phyloP scores from a whole-genome alignment of 805 yeast genomes.

The Starmerella sp. region DNA sequence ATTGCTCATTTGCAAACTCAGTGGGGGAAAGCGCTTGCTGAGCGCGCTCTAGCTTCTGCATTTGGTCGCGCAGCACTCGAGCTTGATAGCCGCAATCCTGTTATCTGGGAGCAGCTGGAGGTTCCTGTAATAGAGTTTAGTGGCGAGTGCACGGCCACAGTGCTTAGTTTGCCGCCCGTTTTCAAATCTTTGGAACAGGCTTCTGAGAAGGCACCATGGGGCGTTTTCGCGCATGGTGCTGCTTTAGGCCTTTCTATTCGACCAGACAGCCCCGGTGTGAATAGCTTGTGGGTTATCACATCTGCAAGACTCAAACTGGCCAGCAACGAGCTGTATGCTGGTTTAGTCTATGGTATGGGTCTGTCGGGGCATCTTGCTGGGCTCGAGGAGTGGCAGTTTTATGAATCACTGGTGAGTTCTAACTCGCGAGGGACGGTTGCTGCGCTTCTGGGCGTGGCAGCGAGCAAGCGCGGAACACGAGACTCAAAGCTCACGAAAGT shows the following conservation, averaged over 20 bases:
- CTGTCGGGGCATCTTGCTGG: slow-evolving; percentile 74
- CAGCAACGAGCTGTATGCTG: slow-evolving; percentile 77
- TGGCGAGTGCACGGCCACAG: slow-evolving; percentile 16
- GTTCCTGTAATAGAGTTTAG: slow-evolving; percentile 63
- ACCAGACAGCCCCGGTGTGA: slow-evolving; percentile 52
- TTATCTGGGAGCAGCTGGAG: slow-evolving; percentile 74
- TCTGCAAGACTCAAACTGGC: slow-evolving; percentile 46
- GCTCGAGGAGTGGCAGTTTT: slow-evolving; percentile 93
- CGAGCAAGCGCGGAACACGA: slow-evolving; percentile 72
- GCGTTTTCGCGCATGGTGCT: slow-evolving; percentile 73
- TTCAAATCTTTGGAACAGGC: slow-evolving; percentile 7
- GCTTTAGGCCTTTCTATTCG: slow-evolving; percentile 75
- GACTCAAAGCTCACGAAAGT: slow-evolving; percentile 82
- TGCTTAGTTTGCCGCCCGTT: slow-evolving; percentile 4
- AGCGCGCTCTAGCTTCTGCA: slow-evolving; percentile 65
- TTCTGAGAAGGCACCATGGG: slow-evolving; percentile 8
- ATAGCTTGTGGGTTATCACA: slow-evolving; percentile 82
- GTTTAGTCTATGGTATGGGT: slow-evolving; percentile 86
- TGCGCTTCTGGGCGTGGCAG: slow-evolving; percentile 80
- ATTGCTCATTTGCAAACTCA: slow-evolving; percentile 42
- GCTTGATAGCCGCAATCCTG: slow-evolving; percentile 56
- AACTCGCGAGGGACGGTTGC: slow-evolving; percentile 79
- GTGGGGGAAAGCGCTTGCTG: slow-evolving; percentile 49
- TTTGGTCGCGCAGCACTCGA: slow-evolving; percentile 69
- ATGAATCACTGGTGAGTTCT: slow-evolving; percentile 83